These are phyloP conservation scores for Picea glauca DNA, from an alignment of 75 land plant genomes.

Conservation along the genomic window DNA sequence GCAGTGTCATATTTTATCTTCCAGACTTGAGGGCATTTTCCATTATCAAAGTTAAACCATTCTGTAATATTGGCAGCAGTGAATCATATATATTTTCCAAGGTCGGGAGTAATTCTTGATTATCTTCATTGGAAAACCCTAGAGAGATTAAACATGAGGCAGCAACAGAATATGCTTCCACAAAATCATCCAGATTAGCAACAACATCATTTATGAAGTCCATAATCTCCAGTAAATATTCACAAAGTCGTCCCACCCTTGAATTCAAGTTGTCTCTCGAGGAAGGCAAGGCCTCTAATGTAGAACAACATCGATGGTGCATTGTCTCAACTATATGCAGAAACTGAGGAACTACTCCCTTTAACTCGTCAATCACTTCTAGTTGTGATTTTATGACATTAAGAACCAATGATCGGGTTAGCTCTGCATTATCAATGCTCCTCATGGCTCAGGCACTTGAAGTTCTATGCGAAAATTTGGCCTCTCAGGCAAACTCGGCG, in stretches of 20 bases:
- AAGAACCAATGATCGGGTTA: too few relatives aligned
- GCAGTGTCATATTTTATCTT: too few relatives aligned
- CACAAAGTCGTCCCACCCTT: slow-evolving; percentile 20
- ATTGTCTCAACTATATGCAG: slow-evolving; percentile 60
- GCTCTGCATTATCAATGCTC: too few relatives aligned
- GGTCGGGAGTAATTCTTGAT: slow-evolving; percentile 10
- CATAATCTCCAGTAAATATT: slow-evolving; percentile 64
- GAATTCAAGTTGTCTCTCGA: slow-evolving; percentile 16
- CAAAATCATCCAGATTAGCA: slow-evolving; percentile 69
- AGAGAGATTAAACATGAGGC: slow-evolving; percentile 53
- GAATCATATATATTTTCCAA: slow-evolving; percentile 68
- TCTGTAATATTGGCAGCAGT: slow-evolving; percentile 56
- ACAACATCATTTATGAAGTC: slow-evolving; percentile 90
- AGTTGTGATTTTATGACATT: too few relatives aligned
- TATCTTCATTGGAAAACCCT: slow-evolving; percentile 4
- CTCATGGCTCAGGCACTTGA: too few relatives aligned
- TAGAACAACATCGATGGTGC: slow-evolving; percentile 77
- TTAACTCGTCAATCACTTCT: slow-evolving; percentile 28
- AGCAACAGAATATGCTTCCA: slow-evolving; percentile 67
- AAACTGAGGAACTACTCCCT: slow-evolving; percentile 45
- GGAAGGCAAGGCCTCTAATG: slow-evolving; percentile 39
- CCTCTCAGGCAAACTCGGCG: too few relatives aligned
- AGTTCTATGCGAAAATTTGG: too few relatives aligned
- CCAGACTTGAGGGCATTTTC: slow-evolving; percentile 7
- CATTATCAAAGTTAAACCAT: slow-evolving; percentile 29